Percentiles rank a stretch among this genome's conserved stretches.
phyloP scores from a whole-genome alignment of 768 basidiomycete species.

The Psilocybe subaeruginosa region DNA sequence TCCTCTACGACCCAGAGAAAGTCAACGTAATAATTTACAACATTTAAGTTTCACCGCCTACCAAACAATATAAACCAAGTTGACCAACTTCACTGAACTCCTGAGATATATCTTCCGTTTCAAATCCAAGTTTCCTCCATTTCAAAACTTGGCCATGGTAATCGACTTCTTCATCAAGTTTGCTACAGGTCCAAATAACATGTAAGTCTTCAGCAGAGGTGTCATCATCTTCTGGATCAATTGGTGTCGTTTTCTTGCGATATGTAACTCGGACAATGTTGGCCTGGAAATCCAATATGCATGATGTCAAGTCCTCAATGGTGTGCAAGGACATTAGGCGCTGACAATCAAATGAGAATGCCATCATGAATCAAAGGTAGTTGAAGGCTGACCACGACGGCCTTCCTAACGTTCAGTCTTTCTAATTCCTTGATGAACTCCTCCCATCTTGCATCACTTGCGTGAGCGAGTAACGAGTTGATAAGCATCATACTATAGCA shows the following conservation, averaged over 20 bases:
- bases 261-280: conserved; percentile 81
- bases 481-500: conserved; percentile 81
- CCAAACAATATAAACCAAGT: conserved; percentile 82
- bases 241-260: conserved; percentile 78
- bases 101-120: conserved; percentile 69
- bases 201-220: conserved; percentile 59
- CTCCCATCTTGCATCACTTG: conserved; percentile 78
- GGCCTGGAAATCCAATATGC: conserved; percentile 86
- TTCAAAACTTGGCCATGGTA: conserved; percentile 53
- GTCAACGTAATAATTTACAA: background rate
- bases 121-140: conserved; percentile 83
- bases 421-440: conserved; percentile 79
- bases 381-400: conserved; percentile 69
- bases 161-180: conserved; percentile 56
- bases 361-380: background rate
- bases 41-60: conserved; percentile 38
- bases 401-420: conserved; percentile 75
- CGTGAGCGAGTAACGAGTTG: conserved; percentile 81
- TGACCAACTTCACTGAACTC: conserved; percentile 83
- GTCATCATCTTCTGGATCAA: conserved; percentile 68
- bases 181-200: conserved; percentile 70
- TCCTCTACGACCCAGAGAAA: conserved; percentile 43
- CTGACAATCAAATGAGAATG: conserved; percentile 36
- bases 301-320: conserved; percentile 80
- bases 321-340: conserved; percentile 84